Base-by-base conservation (phyloP, 345 rosid genomes). In the Linum trigynum region DNA sequence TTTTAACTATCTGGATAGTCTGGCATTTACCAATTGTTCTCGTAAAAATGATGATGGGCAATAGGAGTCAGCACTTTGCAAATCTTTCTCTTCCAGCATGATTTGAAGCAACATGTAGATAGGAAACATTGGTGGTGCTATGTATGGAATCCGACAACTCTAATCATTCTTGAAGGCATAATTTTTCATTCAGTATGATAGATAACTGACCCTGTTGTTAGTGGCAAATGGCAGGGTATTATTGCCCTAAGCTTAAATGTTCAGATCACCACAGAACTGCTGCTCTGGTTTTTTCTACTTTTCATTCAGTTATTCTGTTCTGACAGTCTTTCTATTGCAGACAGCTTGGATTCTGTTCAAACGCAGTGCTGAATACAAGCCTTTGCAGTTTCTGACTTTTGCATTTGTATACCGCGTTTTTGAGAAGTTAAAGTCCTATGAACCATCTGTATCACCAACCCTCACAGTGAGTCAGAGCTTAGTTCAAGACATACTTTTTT, bases 351-450 rank as follows among this genome's bases (percentile, higher is more conserved):
- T 87, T 72, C 62, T 81, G 51, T 74, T 91, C 77, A 77, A 86
- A 65, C 86, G 83, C 67, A 81, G 43, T 73, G 96, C 85, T 60
- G 97, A 87, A 38, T 95, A 91, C 74, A 95, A 90, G 74, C 95
- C 97, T 7, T 69, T 95, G 78, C 99, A 95, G 77, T 95, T 95
- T 78, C 76, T 95, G 83, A 82, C 92, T 61, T 95, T 95, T 75
- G 92, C 80, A 43, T 91, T 89, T 67, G 97, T 91, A 53, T 95
- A 88, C 76, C 81, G 97, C 51, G 65, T 95, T 64, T 91, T 91
- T 69, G 96, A 91, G 84, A 95, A 95, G 81, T 76, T 95, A 72
- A 91, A 91, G 80, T 71, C 90, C 59, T 84, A 64, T 74, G 97
- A 95, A 74, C 87, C 85, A 23, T 79, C 92, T 67, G 84, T 80